These are phyloP conservation scores for Gyromitra esculenta DNA, from an alignment of 2,329 filamentous ascomycete species.

Conservation along the genomic window DNA sequence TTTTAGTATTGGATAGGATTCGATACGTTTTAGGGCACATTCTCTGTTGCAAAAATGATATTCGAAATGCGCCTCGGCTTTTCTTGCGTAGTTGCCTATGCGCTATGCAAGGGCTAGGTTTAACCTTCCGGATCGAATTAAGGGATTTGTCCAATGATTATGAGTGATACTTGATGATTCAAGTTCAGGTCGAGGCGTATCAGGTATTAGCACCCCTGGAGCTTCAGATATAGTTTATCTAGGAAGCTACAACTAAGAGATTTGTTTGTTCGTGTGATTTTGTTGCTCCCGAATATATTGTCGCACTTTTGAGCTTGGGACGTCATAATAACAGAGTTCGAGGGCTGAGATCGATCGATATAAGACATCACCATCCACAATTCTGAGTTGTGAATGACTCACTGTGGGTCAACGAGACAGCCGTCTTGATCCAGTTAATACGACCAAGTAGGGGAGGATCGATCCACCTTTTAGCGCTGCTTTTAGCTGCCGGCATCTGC, in stretches of 20 bases:
- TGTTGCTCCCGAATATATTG: constrained; percentile 14
- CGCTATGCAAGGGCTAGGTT: neutral
- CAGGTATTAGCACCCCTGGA: constrained; percentile 3
- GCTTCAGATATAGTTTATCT: neutral
- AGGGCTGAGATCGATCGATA: constrained; percentile 30
- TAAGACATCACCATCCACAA: constrained; percentile 31
- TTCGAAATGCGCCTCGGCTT: neutral
- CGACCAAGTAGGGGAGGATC: constrained; percentile 7
- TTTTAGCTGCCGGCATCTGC: constrained; percentile 5
- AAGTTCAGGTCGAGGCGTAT: neutral
- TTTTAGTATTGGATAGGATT: neutral
- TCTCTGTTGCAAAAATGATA: neutral
- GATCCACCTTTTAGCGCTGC: constrained; percentile 12
- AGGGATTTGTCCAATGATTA: neutral
- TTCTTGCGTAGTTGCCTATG: neutral
- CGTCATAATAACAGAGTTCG: constrained; percentile 23
- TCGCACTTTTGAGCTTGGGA: constrained; percentile 22
- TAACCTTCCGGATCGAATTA: neutral
- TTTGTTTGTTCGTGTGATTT: neutral
- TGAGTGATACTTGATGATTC: constrained; percentile 33
- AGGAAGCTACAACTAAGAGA: neutral
- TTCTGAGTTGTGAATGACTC: neutral
- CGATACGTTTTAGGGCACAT: neutral
- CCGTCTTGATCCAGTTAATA: neutral
- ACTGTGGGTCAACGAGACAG: neutral